phyloP scores from a whole-genome alignment of 495 filamentous ascomycete species.

The Patellaria atrata region DNA sequence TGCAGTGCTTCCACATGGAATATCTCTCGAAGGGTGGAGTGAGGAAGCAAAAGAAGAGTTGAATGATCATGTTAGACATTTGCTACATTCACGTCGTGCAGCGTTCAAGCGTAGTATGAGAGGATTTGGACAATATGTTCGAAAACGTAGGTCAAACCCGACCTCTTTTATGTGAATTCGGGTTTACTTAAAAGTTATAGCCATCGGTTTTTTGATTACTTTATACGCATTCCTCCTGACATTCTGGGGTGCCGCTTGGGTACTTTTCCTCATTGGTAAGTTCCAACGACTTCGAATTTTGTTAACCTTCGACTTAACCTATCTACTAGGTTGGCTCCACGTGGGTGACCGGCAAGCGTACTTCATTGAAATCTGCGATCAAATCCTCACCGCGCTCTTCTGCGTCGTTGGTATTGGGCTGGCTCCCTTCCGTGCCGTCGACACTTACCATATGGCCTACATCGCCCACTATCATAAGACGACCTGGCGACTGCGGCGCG shows the following conservation, averaged over 20 bases:
- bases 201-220: slow-evolving; percentile 61
- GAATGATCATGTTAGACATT: slow-evolving; percentile 69
- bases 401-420: slow-evolving; percentile 63
- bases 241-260: slow-evolving; percentile 67
- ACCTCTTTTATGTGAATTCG: slow-evolving; percentile 3
- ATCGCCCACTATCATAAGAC: slow-evolving; percentile 51
- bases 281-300: neutral
- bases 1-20: slow-evolving; percentile 50
- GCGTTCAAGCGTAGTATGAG: slow-evolving; percentile 61
- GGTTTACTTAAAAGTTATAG: slow-evolving; percentile 13
- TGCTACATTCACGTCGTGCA: slow-evolving; percentile 60
- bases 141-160: slow-evolving; percentile 36
- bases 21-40: slow-evolving; percentile 54
- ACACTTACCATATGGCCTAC: slow-evolving; percentile 71
- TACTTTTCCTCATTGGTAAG: slow-evolving; percentile 60
- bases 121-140: slow-evolving; percentile 58
- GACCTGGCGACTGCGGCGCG: slow-evolving; percentile 54
- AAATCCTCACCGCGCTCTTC: slow-evolving; percentile 62
- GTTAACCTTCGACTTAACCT: neutral
- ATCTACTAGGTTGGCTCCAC: slow-evolving; percentile 53
- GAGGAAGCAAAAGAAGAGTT: slow-evolving; percentile 52
- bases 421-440: slow-evolving; percentile 56
- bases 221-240: slow-evolving; percentile 67
- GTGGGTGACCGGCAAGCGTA: slow-evolving; percentile 54
- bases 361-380: slow-evolving; percentile 61